These are phyloP conservation scores for Perkinsus chesapeaki DNA, from an alignment of 169 alveolate species.

Conservation along the genomic window DNA sequence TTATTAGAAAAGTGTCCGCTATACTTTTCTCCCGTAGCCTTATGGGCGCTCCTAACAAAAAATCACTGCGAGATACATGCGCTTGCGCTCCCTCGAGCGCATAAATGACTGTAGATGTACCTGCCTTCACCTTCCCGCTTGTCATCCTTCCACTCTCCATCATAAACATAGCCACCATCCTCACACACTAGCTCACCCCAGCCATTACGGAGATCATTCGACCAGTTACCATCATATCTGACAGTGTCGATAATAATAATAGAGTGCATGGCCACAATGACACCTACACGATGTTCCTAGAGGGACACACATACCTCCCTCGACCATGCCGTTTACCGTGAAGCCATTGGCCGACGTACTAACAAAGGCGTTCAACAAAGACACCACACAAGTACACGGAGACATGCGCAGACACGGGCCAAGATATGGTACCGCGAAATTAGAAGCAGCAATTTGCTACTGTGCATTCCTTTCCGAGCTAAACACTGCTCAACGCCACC, in stretches of 20 bases:
- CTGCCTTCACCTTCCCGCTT: not conserved
- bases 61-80: too few relatives aligned
- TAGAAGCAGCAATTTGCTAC: too few relatives aligned
- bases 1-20: not conserved
- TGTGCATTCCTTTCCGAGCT: too few relatives aligned
- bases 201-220: not conserved
- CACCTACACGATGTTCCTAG: not conserved
- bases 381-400: too few relatives aligned
- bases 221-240: not conserved
- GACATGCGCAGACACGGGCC: too few relatives aligned
- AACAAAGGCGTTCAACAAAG: too few relatives aligned
- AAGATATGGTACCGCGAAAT: too few relatives aligned
- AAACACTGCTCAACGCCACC: too few relatives aligned
- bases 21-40: not conserved
- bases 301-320: not conserved
- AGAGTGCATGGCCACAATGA: not conserved
- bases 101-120: not conserved
- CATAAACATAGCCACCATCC: not conserved
- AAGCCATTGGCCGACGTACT: not conserved
- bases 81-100: too few relatives aligned
- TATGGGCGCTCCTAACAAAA: not conserved
- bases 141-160: not conserved
- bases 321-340: not conserved
- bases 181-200: not conserved
- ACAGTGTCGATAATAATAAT: not conserved